A percentile compares a stretch with the other conserved stretches of the same genome.
Evolutionary conservation across 2,329 filamentous ascomycete genomes (phyloP).

Genomic region (Cladorrhinum sp.): DNA sequence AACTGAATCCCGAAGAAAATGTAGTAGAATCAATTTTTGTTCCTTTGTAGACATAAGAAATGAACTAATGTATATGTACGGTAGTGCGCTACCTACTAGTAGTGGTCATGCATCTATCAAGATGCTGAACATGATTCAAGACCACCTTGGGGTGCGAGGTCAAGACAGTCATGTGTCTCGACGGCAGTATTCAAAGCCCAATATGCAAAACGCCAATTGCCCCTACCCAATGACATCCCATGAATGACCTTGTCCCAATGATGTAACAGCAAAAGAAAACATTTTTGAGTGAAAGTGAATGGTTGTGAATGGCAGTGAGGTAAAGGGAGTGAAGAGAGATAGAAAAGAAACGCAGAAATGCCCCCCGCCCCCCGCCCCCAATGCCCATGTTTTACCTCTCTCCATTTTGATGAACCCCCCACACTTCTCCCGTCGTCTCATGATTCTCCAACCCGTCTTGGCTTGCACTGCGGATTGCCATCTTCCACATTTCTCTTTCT

Average conservation of each 20-base stretch:
- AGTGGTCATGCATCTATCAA: too few relatives aligned
- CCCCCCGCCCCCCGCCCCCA: neutral
- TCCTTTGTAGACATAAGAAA: too few relatives aligned
- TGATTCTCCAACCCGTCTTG: neutral
- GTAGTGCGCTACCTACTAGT: too few relatives aligned
- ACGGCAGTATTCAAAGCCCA: neutral
- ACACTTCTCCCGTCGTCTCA: neutral
- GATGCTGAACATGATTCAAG: too few relatives aligned
- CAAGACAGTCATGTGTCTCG: neutral
- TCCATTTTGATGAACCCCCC: neutral
- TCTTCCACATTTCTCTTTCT: conserved; percentile 2
- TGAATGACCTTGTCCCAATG: neutral
- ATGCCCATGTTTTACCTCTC: neutral
- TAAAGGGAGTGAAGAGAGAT: neutral
- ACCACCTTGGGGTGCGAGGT: neutral
- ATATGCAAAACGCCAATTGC: too few relatives aligned
- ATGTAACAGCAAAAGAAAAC: neutral
- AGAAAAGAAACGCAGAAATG: neutral
- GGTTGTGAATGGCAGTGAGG: neutral
- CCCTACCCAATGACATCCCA: too few relatives aligned
- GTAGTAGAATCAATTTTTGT: too few relatives aligned
- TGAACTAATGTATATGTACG: too few relatives aligned
- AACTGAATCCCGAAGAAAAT: too few relatives aligned
- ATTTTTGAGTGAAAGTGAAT: neutral
- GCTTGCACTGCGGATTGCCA: neutral